Base-by-base conservation (phyloP, 2,329 filamentous ascomycete species). In the Alternaria conjuncta region DNA sequence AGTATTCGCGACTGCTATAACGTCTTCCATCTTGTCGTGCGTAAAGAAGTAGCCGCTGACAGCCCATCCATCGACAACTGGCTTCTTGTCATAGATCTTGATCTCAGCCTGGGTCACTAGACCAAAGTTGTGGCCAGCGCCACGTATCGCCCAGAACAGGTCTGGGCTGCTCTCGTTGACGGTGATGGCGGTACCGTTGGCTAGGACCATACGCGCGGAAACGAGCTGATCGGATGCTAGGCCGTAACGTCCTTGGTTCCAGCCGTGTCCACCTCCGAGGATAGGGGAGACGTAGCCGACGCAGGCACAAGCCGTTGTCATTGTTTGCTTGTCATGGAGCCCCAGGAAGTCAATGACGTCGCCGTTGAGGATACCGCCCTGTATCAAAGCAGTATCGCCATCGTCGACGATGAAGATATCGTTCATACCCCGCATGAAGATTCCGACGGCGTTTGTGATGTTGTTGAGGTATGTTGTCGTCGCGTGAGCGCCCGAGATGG, bases 221-320 rank as follows among this genome's bases (percentile, higher is more conserved):
- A 76, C 28, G 9, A 78, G 58, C 15, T 73, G 63, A 41, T 78
- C 75, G 12, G 66, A 54, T n/a, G 68, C 65, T 1, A 75, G 67
- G 4, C 75, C 75, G 51, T 87, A 80, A 18, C 79, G 76, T 0
- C 86, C 84, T 54, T 83, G 84, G 12, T 89, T 76, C 77, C 84
- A 83, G 5, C 88, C 86, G 66, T 86, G 87, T 0, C 87, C 87
- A 25, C 87, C 87, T 11, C 86, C 86, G 2, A 89, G 80, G 0
- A 84, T 84, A 6, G 89, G 80, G 0, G 85, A 87, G 2, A 86
- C 85, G 13, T 89, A 85, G 3, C 88, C 87, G 13, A 70, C 69
- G 21, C 74, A 76, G 36, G 69, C 73, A 44, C 71, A 75, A 12
- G 58, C 66, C 3, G 63, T 66, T 1, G 67, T 71, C 45, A 64